Evolutionary conservation across 192 early-diverging fungal species (phyloP).

Genomic region (Paraglomus brasilianum): DNA sequence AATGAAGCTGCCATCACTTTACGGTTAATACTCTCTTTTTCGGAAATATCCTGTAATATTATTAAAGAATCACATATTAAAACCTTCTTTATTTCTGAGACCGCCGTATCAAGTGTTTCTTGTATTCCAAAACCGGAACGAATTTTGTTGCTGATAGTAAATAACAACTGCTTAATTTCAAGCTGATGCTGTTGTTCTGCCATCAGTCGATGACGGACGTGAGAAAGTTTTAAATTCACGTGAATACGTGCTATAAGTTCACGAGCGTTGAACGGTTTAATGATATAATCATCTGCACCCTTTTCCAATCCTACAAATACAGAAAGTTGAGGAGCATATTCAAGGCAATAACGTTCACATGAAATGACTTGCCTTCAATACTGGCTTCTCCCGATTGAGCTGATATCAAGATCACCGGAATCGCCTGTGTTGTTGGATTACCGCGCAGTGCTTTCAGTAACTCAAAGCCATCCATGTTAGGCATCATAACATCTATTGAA

Average conservation of each 20-base stretch:
- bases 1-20: no score
- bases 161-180: conserved; percentile 42
- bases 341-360: no score
- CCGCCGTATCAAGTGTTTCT: conserved; percentile 35
- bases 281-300: conserved; percentile 62
- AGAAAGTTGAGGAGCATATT: background rate
- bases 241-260: conserved; percentile 58
- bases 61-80: conserved; percentile 39
- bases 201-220: conserved; percentile 44
- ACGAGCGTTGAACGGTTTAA: conserved; percentile 46
- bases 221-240: conserved; percentile 48
- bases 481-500: conserved; percentile 57
- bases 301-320: conserved; percentile 38
- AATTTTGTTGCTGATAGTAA: conserved; percentile 39
- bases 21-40: no score
- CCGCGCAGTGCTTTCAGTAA: conserved; percentile 44
- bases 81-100: conserved; percentile 39
- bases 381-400: conserved; percentile 52
- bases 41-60: conserved; percentile 32
- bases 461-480: conserved; percentile 58
- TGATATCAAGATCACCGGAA: conserved; percentile 58
- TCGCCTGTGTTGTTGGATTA: conserved; percentile 36
- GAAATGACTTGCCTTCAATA: conserved; percentile 37
- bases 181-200: conserved; percentile 37
- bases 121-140: conserved; percentile 37